Evolutionary conservation across 805 yeast species (phyloP), one percentile per base, ranked within the genome.

Genomic region (Danielia reshetovae): DNA sequence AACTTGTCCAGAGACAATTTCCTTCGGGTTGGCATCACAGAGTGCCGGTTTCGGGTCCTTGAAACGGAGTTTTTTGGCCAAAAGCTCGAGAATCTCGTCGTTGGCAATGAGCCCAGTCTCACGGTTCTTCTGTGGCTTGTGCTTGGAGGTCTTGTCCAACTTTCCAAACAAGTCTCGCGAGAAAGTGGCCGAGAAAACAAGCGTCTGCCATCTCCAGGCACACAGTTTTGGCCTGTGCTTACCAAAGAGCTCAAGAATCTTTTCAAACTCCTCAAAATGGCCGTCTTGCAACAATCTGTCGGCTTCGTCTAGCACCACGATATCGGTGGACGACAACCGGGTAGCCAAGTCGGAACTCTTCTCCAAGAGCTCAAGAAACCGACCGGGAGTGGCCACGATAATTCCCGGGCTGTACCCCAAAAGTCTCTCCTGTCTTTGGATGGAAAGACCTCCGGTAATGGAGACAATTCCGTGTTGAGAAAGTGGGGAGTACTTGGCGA

Each of bases 111-210:
- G 52, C 18, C 57, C 57, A 2, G 48, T 39, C 9, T 19, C 22
- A n/a, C n/a, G n/a, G n/a, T n/a, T n/a, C n/a, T n/a, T n/a, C 9
- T 19, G 22, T 4, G 49, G 49, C 23, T 52, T 46, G 18, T 48
- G 48, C 30, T 54, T 49, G 16, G 52, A 48, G 46, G 43, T 55
- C 41, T 49, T 64, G 35, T 72, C 76, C 45, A 93, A 66, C 54
- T 88, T 89, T 24, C 81, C 76, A 59, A 93, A 87, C 19, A 93
- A 67, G 34, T 82, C 90, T 43, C 77, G 72, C 4, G 89, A 80
- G 59, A 93, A 93, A 0, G 98, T 90, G 4, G 98, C 98, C 24
- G 95, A 85, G 53, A 86, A 93, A n/a, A 93, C 87, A 48, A 89
- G 65, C 1, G 96, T 85, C 62, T 93, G 98, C 72, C 88, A 75